phyloP scores from a whole-genome alignment of 768 basidiomycete genomes.

The Leucosporidium yakuticum region DNA sequence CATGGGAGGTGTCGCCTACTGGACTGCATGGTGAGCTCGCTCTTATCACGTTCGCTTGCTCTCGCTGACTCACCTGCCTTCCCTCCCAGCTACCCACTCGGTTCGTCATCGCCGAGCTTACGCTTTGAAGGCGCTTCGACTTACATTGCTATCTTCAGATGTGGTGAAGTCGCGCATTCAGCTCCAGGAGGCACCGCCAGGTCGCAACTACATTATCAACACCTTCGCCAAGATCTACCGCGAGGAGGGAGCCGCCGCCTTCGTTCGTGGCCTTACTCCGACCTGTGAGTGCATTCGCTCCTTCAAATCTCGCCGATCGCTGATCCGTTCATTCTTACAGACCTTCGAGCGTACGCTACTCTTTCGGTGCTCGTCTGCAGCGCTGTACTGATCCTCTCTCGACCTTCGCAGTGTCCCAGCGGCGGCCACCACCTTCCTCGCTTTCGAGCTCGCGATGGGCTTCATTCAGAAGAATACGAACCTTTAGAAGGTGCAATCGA shows the following conservation, averaged over 20 bases:
- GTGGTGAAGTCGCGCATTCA: constrained; percentile 37
- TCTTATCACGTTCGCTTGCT: constrained; percentile 46
- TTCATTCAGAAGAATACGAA: constrained; percentile 20
- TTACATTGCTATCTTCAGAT: background rate
- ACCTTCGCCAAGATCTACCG: constrained; percentile 34
- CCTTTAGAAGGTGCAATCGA: constrained; percentile 2
- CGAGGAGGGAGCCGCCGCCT: constrained; percentile 32
- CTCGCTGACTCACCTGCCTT: constrained; percentile 50
- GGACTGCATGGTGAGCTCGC: constrained; percentile 70
- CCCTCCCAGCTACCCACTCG: constrained; percentile 22
- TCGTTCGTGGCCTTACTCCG: constrained; percentile 40
- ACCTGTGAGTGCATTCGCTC: constrained; percentile 29
- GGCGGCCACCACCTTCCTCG: constrained; percentile 36
- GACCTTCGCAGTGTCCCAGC: constrained; percentile 23
- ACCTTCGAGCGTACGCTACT: constrained; percentile 27
- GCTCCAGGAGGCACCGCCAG: constrained; percentile 35
- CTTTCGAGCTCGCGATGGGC: constrained; percentile 39
- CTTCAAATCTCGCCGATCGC: no score
- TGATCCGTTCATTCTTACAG: background rate
- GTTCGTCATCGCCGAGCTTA: background rate
- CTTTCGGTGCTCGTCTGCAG: accelerated
- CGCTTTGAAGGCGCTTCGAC: background rate
- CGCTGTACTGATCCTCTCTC: background rate
- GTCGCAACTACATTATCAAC: constrained; percentile 36
- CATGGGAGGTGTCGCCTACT: constrained; percentile 65